Evolutionary conservation across 495 filamentous ascomycete genomes (phyloP).

Genomic region (Xylaria telfairii): DNA sequence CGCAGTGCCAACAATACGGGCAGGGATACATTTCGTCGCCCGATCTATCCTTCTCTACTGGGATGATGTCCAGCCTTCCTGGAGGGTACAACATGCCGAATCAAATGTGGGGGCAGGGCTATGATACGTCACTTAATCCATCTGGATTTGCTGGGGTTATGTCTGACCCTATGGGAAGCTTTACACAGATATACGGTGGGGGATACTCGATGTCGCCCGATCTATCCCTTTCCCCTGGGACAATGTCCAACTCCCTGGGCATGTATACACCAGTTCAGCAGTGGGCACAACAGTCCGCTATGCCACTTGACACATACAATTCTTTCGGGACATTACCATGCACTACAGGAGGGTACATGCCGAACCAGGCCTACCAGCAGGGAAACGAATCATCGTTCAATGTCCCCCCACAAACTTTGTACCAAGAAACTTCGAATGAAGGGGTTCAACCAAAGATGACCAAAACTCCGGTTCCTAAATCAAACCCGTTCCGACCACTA

Average conservation of each 20-base stretch:
- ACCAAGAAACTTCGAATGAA: too few species aligned
- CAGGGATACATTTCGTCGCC: neutral
- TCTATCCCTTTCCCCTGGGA: neutral
- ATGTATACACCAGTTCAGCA: neutral
- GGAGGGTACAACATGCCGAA: neutral
- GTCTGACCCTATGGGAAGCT: neutral
- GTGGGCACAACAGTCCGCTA: neutral
- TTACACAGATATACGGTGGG: neutral
- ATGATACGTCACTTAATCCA: neutral
- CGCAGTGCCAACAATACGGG: neutral
- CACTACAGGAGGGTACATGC: neutral
- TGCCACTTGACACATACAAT: neutral
- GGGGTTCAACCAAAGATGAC: neutral
- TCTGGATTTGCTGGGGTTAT: neutral
- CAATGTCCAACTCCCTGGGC: neutral
- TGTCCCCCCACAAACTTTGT: neutral
- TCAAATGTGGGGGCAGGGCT: neutral
- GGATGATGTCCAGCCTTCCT: neutral
- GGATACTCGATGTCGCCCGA: neutral
- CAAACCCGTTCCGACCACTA: neutral
- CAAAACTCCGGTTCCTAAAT: neutral
- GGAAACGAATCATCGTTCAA: neutral
- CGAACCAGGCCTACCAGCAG: neutral
- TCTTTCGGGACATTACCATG: neutral
- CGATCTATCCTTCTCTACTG: neutral